A percentile compares a stretch with the other conserved stretches of the same genome.
Evolutionary conservation across 139 green algal species (phyloP).

Genomic region (Asterochloris erici): DNA sequence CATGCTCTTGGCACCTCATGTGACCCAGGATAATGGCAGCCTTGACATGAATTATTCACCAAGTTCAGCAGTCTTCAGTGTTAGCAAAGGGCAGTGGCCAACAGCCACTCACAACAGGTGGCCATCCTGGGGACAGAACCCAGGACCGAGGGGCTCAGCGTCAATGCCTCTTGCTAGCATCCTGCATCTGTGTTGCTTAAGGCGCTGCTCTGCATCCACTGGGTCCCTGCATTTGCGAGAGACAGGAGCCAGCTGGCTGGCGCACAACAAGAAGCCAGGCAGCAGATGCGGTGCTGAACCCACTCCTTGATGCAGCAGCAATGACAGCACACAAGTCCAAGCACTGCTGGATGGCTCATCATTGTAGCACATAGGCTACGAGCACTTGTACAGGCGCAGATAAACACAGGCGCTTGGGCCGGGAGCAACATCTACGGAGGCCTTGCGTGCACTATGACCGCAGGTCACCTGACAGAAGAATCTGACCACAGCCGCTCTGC

Average conservation of each 20-base stretch:
- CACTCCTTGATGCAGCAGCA: no score
- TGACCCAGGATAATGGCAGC: no score
- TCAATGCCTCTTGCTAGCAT: slow-evolving; percentile 37
- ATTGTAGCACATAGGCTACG: no score
- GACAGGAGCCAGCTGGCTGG: neutral
- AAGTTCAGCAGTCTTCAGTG: no score
- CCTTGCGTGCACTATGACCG: neutral
- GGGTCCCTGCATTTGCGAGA: slow-evolving; percentile 20
- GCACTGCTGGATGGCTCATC: no score
- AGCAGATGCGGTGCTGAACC: no score
- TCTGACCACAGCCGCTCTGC: slow-evolving; percentile 59
- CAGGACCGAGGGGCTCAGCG: slow-evolving; percentile 32
- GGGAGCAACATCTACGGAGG: neutral
- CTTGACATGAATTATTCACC: no score
- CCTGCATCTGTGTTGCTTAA: slow-evolving; percentile 40
- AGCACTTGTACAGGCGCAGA: neutral
- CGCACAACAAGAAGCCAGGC: neutral
- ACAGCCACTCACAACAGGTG: neutral
- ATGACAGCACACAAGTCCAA: no score
- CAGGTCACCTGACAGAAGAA: neutral
- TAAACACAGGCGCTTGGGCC: no score
- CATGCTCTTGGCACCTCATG: no score
- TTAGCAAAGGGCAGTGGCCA: no score
- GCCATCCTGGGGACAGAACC: slow-evolving; percentile 39
- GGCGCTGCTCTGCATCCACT: slow-evolving; percentile 17